Evolutionary conservation across 805 yeast genomes (phyloP), one percentile per base, ranked within the genome.

Genomic region (Yarrowia sp.): DNA sequence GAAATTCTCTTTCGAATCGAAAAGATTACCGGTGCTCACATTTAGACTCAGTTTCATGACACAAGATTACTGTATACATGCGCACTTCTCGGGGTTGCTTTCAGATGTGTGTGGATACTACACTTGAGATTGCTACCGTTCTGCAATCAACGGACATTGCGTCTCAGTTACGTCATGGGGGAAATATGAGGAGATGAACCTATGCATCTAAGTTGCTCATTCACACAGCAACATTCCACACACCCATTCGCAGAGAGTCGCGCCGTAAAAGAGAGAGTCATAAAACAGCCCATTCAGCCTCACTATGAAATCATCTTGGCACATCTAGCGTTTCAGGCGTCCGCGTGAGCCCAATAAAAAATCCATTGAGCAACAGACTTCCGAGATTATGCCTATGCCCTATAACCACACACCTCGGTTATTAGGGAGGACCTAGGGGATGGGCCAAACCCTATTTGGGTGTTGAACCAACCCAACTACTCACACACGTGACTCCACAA

Each of bases 401-500:
- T 22, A 22, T 22, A 22, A 5, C 28, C 5, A 22, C n/a, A 22
- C 5, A 22, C 5, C 28, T 22, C 28, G 28, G 28, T 22, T 22
- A 22, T 22, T 22, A 22, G 5, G 28, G n/a, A n/a, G n/a, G n/a
- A n/a, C 28, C 28, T 22, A 22, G 5, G 28, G 28, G 31, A 11
- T 17, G 47, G 10, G 47, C 47, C 33, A 11, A 48, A 48, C 55
- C 55, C 55, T 48, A 48, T 32, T n/a, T 47, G 47, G 18, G 15
- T n/a, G 28, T 22, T 14, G 36, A n/a, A 15, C 9, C 35, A 9
- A 18, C 31, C 4, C 47, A n/a, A n/a, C 31, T 18, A 18, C 47
- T 43, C 22, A 43, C 58, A 43, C 58, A 51, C 58, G 58, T 51
- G 58, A 51, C 58, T 50, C 42, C 57, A 51, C 53, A 47, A 35